Evolutionary conservation across 495 filamentous ascomycete species (phyloP), one percentile per base, ranked within the genome.

Genomic region (Thozetella sp.): DNA sequence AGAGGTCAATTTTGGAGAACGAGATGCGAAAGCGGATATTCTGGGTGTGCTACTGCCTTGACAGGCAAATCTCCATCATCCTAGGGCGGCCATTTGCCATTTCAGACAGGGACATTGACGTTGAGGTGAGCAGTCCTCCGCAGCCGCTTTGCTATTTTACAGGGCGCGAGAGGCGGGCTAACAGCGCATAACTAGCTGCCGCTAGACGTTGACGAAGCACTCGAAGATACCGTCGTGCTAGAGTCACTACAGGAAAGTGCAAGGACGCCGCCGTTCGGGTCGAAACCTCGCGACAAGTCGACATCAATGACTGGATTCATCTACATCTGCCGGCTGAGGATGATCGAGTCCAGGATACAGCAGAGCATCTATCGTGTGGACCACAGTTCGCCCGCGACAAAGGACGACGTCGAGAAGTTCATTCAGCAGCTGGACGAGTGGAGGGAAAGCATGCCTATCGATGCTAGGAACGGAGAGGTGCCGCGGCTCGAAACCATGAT

Each of bases 341-440:
- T 48, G 43, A 48, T 48, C n/a, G 43, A 48, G n/a, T 48, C 43
- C 3, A 48, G 43, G 43, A 48, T 48, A 48, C 43, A 48, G 43
- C 43, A 48, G 43, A 48, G 43, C 43, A 48, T 48, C 12, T 48
- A 48, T n/a, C 43, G 43, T 10, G 43, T 48, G n/a, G 43, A 48
- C 43, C 43, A 48, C 12, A 48, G 43, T 20, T 48, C 43, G 4
- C 43, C 43, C 10, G 43, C 43, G 43, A 48, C 43, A 10, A 48
- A 48, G 43, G 43, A 48, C 43, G 43, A 48, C 4, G 43, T 48
- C 10, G 43, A 48, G 43, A 48, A 48, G 43, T 48, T 48, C 43
- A 48, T 48, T n/a, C 43, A 48, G 43, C 43, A 48, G n/a, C 43
- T 48, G n/a, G 43, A 48, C 43, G 43, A 48, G n/a, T 48, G 43